Evolutionary conservation across 352 stramenopile species (phyloP).

Genomic region (Globisporangium paddicum): DNA sequence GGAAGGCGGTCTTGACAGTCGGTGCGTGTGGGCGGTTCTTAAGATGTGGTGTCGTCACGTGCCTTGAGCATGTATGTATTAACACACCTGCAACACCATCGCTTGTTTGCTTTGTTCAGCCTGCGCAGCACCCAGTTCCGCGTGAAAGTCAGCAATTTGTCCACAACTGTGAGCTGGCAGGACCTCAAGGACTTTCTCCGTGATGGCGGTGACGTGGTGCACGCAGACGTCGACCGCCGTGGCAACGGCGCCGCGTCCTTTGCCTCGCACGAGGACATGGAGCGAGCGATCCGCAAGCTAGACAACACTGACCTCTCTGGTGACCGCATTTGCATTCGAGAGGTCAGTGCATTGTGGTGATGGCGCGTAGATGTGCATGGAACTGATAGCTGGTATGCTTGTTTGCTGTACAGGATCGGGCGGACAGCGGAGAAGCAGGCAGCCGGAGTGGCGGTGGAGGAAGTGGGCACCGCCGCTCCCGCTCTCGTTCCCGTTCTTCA

Average conservation of each 20-base stretch:
- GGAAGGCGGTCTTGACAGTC: constrained; percentile 7
- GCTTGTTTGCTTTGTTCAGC: constrained; percentile 8
- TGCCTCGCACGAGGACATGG: constrained; percentile 50
- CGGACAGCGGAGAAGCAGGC: neutral
- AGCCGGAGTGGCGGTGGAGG: constrained; percentile 4
- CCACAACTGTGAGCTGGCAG: constrained; percentile 40
- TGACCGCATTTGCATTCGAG: constrained; percentile 39
- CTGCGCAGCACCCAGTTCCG: constrained; percentile 49
- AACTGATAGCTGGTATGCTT: neutral
- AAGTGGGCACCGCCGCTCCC: constrained; percentile 9
- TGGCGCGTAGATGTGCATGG: neutral
- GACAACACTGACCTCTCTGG: constrained; percentile 41
- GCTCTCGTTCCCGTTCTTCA: constrained; percentile 15
- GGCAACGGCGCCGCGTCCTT: constrained; percentile 65
- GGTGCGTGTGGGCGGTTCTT: constrained; percentile 1
- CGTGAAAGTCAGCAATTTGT: constrained; percentile 40
- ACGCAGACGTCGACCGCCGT: constrained; percentile 60
- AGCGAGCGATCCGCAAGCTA: constrained; percentile 47
- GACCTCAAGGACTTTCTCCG: constrained; percentile 70
- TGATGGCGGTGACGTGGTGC: constrained; percentile 51
- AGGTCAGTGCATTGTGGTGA: constrained; percentile 12
- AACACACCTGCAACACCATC: neutral
- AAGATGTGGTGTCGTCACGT: neutral
- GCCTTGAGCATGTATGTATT: neutral
- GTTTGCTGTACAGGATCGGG: constrained; percentile 5